Evolutionary conservation across 2,329 filamentous ascomycete species (phyloP).

Genomic region (Hypoxylon sp.): DNA sequence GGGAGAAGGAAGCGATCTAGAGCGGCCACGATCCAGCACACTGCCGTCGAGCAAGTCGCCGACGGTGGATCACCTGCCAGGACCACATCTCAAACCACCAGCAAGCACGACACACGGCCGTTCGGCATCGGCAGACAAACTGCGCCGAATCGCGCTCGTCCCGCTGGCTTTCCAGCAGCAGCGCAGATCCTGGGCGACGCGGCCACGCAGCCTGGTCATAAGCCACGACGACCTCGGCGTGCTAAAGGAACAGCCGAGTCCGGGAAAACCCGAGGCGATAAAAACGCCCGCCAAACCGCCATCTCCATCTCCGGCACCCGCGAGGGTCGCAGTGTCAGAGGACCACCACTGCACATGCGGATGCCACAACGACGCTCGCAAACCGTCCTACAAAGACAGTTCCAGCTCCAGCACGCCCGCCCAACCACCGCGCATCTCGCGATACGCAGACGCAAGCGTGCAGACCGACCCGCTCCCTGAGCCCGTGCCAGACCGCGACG

Average conservation of each 20-base stretch:
- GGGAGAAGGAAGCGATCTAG: conserved; percentile 5
- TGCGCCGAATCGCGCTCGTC: conserved; percentile 29
- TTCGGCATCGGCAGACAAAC: conserved; percentile 32
- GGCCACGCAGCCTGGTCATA: conserved; percentile 37
- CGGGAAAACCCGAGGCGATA: conserved; percentile 3
- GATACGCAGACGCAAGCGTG: conserved; percentile 42
- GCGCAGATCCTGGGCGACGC: conserved; percentile 30
- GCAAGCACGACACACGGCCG: conserved; percentile 28
- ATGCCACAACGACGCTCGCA: conserved; percentile 11
- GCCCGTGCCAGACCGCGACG: conserved; percentile 18
- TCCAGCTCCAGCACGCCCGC: conserved; percentile 1
- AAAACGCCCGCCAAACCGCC: conserved; percentile 6
- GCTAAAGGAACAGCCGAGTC: conserved; percentile 40
- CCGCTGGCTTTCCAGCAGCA: conserved; percentile 32
- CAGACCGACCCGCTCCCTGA: conserved; percentile 39
- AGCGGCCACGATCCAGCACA: conserved; percentile 40
- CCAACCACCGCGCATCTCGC: too few species aligned
- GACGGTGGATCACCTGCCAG: conserved; percentile 17
- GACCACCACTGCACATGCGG: conserved; percentile 13
- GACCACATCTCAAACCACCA: conserved; percentile 10
- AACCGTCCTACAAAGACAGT: not conserved
- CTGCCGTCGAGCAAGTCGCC: conserved; percentile 32
- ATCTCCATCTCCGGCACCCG: not conserved
- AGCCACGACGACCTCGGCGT: conserved; percentile 33
- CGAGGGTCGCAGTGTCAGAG: not conserved